Evolutionary conservation across 306 rosid species (phyloP).

Genomic region (Hippophae gyantsensis): DNA sequence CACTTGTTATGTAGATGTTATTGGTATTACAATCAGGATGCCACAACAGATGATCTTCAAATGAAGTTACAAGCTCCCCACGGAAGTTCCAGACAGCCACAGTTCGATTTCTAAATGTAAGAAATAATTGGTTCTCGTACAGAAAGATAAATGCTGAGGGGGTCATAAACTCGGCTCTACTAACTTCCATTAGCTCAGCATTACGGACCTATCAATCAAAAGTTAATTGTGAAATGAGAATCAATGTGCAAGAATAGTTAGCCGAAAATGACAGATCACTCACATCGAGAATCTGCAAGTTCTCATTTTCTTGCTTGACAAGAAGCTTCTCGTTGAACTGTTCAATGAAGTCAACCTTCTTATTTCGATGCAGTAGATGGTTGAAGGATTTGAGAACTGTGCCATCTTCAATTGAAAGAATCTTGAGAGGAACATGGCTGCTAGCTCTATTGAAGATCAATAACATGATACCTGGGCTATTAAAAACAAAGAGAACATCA

Average conservation of each 20-base stretch:
- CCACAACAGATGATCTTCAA: constrained; percentile 80
- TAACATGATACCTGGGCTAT: constrained; percentile 79
- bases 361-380: constrained; percentile 69
- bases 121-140: constrained; percentile 73
- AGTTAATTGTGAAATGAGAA: background rate
- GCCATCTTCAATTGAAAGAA: constrained; percentile 80
- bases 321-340: constrained; percentile 88
- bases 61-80: constrained; percentile 77
- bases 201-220: constrained; percentile 48
- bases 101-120: constrained; percentile 66
- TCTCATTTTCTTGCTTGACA: constrained; percentile 18
- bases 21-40: constrained; percentile 86
- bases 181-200: constrained; percentile 59
- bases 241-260: background rate
- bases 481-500: constrained; percentile 16
- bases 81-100: constrained; percentile 86
- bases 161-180: constrained; percentile 64
- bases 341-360: constrained; percentile 80
- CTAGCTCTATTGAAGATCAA: constrained; percentile 52
- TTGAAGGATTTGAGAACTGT: constrained; percentile 77
- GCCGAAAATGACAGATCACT: constrained; percentile 18
- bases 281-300: constrained; percentile 84
- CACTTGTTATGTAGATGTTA: constrained; percentile 73
- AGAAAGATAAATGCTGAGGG: constrained; percentile 83
- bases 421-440: constrained; percentile 66